Percentiles rank a stretch among this genome's conserved stretches.
Evolutionary conservation across 2,329 filamentous ascomycete species (phyloP).

Genomic region (Triangularia verruculosa): DNA sequence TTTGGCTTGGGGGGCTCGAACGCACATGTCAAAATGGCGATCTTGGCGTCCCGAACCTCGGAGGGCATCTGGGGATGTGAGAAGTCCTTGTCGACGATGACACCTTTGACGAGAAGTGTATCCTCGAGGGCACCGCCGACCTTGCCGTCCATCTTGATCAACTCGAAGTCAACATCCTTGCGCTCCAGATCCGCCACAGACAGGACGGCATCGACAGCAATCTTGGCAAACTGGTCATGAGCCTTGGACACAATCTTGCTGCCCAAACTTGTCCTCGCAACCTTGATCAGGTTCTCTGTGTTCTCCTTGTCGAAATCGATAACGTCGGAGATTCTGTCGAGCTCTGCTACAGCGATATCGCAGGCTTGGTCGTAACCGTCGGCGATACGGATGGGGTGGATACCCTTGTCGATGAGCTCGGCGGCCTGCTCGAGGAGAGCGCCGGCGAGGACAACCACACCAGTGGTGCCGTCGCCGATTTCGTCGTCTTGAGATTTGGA

Average conservation of each 20-base stretch:
- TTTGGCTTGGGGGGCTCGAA: constrained; percentile 99
- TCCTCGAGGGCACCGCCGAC: constrained; percentile 93
- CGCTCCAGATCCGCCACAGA: constrained; percentile 94
- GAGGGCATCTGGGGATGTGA: constrained; percentile 99
- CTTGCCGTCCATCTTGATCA: constrained; percentile 99
- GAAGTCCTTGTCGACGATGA: constrained; percentile 99
- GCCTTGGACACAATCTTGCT: constrained; percentile 99
- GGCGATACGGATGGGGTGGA: constrained; percentile 97
- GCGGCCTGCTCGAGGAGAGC: constrained; percentile 94
- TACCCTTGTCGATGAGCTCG: constrained; percentile 98
- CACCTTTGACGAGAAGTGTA: constrained; percentile 90
- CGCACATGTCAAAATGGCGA: constrained; percentile 94
- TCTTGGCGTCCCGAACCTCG: constrained; percentile 91
- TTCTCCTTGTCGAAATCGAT: constrained; percentile 80
- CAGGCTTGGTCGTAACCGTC: constrained; percentile 98
- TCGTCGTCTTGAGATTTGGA: constrained; percentile 99
- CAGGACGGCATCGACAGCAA: constrained; percentile 93
- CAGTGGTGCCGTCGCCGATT: constrained; percentile 97
- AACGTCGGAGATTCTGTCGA: constrained; percentile 89
- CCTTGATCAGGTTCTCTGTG: constrained; percentile 84
- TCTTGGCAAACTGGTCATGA: constrained; percentile 96
- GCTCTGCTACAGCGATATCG: constrained; percentile 88
- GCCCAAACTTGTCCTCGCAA: constrained; percentile 91
- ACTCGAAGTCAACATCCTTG: constrained; percentile 96
- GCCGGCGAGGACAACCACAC: constrained; percentile 92